Conservation (phyloP, 2,329 filamentous ascomycete genomes). For the Pseudohalonectria lignicola region DNA sequence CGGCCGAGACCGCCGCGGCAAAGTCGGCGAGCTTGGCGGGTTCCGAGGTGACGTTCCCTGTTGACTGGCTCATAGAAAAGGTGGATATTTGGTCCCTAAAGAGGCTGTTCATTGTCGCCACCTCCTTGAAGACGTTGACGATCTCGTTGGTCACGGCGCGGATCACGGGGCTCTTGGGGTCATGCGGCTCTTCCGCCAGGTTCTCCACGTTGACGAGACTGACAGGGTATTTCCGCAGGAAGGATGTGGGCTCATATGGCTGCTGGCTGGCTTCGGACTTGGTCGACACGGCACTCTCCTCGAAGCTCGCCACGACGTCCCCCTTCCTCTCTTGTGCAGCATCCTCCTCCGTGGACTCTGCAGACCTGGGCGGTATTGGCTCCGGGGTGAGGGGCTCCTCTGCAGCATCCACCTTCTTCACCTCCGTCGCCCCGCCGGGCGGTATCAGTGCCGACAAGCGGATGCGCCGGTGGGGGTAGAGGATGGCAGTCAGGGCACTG, state of each 20-base stretch:
- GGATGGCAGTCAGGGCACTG: slow-evolving; percentile 77
- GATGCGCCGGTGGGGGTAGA: slow-evolving; percentile 93
- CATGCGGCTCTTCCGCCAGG: slow-evolving; percentile 75
- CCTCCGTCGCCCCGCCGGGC: slow-evolving; percentile 42
- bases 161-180: slow-evolving; percentile 81
- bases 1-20: slow-evolving; percentile 90
- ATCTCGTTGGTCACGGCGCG: slow-evolving; percentile 94
- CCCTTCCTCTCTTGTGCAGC: slow-evolving; percentile 60
- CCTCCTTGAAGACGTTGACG: slow-evolving; percentile 97
- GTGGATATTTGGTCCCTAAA: slow-evolving; percentile 97
- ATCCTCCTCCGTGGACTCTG: slow-evolving; percentile 44
- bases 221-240: slow-evolving; percentile 83
- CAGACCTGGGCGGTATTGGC: slow-evolving; percentile 47
- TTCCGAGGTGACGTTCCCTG: slow-evolving; percentile 89
- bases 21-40: slow-evolving; percentile 95
- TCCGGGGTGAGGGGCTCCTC: slow-evolving; percentile 39
- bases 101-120: slow-evolving; percentile 83
- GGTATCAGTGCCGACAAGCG: slow-evolving; percentile 76
- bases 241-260: slow-evolving; percentile 74
- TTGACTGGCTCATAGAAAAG: slow-evolving; percentile 90
- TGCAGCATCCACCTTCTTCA: slow-evolving; percentile 40
- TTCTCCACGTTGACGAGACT: slow-evolving; percentile 96
- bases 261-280: slow-evolving; percentile 37
- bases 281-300: slow-evolving; percentile 62
- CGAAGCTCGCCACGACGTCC: slow-evolving; percentile 94